phyloP scores from a whole-genome alignment of 768 basidiomycete genomes.

The Lyophyllum shimeji region DNA sequence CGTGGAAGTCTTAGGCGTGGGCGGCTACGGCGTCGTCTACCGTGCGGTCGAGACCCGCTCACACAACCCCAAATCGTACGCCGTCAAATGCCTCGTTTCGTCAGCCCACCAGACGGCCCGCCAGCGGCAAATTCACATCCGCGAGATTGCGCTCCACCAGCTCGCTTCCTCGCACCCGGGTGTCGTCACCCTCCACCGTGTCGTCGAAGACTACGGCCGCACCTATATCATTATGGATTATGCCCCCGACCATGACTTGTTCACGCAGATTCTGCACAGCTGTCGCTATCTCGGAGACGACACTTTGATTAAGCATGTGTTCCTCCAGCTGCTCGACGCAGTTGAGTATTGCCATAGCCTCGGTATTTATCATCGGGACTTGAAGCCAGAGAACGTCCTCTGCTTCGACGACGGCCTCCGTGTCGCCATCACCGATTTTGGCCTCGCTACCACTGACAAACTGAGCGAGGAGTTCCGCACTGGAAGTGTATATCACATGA shows the following conservation, averaged over 20 bases:
- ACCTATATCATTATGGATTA: constrained; percentile 95
- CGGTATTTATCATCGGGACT: constrained; percentile 94
- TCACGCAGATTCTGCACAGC: constrained; percentile 82
- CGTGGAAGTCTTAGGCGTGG: constrained; percentile 83
- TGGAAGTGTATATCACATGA: constrained; percentile 96
- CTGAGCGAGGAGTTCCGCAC: constrained; percentile 89
- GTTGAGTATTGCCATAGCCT: constrained; percentile 90
- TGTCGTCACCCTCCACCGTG: constrained; percentile 87
- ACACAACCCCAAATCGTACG: constrained; percentile 62
- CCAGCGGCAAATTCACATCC: constrained; percentile 77
- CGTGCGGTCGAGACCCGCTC: constrained; percentile 71
- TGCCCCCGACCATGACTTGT: constrained; percentile 88
- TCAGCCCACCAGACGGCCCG: constrained; percentile 47
- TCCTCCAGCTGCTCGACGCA: constrained; percentile 91
- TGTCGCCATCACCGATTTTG: constrained; percentile 93
- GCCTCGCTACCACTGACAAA: constrained; percentile 87
- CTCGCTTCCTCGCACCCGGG: constrained; percentile 73
- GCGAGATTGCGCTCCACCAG: constrained; percentile 84
- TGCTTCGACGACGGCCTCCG: constrained; percentile 79
- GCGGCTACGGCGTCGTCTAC: constrained; percentile 96
- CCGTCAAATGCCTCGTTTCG: constrained; percentile 89
- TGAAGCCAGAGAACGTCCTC: constrained; percentile 96
- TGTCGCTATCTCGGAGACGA: constrained; percentile 84
- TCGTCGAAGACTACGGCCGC: constrained; percentile 78
- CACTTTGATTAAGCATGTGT: constrained; percentile 83